Conservation (phyloP, 2,329 filamentous ascomycete genomes). For the Sphaerulina musiva region DNA sequence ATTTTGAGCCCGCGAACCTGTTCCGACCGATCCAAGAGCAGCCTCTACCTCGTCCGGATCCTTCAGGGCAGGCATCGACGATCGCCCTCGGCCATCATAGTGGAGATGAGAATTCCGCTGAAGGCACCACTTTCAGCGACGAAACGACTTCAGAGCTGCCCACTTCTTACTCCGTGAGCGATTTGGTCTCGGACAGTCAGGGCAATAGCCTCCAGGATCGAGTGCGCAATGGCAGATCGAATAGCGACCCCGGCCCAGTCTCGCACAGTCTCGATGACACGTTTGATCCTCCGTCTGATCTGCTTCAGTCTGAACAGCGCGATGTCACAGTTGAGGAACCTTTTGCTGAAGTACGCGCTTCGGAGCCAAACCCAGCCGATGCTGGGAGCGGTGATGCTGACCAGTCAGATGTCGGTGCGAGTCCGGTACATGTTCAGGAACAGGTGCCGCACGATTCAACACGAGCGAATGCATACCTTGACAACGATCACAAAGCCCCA, state of each 20-base stretch:
- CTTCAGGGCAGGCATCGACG: background rate
- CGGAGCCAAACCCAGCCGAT: background rate
- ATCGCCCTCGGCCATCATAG: background rate
- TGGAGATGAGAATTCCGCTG: background rate
- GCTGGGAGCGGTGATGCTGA: background rate
- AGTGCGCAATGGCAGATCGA: constrained; percentile 13
- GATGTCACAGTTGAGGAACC: background rate
- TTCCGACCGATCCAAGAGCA: background rate
- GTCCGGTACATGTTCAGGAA: background rate
- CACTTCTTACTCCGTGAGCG: constrained; percentile 32
- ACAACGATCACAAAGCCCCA: background rate
- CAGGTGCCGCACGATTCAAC: background rate
- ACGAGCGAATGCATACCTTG: background rate
- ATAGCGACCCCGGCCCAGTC: constrained; percentile 23
- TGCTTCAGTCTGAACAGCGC: background rate
- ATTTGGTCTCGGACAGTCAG: constrained; percentile 19
- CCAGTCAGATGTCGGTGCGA: background rate
- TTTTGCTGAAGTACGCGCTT: background rate
- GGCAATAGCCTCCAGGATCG: constrained; percentile 13
- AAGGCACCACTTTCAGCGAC: constrained; percentile 7
- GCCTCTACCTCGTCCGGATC: background rate
- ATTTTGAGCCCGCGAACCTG: background rate
- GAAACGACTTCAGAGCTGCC: constrained; percentile 31
- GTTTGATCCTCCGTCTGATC: background rate
- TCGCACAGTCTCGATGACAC: background rate